Base-by-base conservation (phyloP, 768 basidiomycete genomes). In the Boletus reticuloceps region DNA sequence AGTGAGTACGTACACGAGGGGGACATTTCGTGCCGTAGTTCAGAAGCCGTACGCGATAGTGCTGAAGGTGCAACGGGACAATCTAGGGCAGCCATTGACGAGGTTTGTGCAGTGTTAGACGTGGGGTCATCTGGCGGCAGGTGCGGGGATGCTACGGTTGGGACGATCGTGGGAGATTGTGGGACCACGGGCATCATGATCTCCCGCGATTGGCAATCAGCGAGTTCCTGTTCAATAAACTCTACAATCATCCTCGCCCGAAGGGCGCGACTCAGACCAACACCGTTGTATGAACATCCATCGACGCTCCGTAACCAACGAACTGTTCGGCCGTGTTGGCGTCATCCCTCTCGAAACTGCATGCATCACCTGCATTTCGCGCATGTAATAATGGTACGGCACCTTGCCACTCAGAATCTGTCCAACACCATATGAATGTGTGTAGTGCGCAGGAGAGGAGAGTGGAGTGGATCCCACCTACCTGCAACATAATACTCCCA, bases 251-350 rank as follows among this genome's bases (percentile, higher is more conserved):
- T 72, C 71, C 13, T 53, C 55, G 8, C 61, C 54, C 14, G 61
- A 62, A 12, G 75, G 76, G 27, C 75, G 64, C 16, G 42, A 36
- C 16, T 6, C 70, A 20, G 57, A 63, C 59, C 63, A 58, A 19
- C 63, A 64, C 1, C 40, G 43, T 37, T 44, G 46, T 14, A 61
- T 58, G n/a, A 58, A 64, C 14, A 4, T 9, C 63, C 55, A 64
- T 41, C 58, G 54, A 29, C 11, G 17, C 12, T 51, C 59, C 6
- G 40, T 49, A 14, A 64, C 40, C 34, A 51, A 9, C 17, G 10
- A 10, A 32, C 6, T 7, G 3, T 6, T 27, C 0, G 59, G 53
- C 38, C 51, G 44, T 43, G 8, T 42, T 5, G 53, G 59, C 5
- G 12, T 53, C 31, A 32, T 34, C 22, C 53, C 51, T 20, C 34